Evolutionary conservation across 208 protist genomes (phyloP).

Genomic region (Dictyostelium gargantuum): DNA sequence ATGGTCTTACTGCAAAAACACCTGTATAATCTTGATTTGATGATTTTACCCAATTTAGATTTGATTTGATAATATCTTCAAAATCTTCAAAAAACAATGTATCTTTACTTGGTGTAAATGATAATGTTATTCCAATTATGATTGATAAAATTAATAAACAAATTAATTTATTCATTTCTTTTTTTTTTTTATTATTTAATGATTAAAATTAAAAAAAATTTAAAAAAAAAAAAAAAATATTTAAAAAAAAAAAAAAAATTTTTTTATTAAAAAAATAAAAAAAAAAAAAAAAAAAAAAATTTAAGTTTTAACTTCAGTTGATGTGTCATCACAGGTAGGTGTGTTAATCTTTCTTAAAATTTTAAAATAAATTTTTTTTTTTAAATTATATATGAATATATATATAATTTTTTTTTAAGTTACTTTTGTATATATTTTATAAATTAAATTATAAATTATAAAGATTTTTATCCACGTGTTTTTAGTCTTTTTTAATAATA

Average conservation of each 20-base stretch:
- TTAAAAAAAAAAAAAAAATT: background rate
- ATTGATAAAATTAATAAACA: slow-evolving; percentile 27
- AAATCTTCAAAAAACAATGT: slow-evolving; percentile 64
- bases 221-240: background rate
- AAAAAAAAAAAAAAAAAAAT: background rate
- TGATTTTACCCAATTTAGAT: background rate
- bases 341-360: too few species aligned
- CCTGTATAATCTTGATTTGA: background rate
- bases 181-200: background rate
- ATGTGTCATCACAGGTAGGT: too few species aligned
- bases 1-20: background rate
- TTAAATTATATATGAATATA: too few species aligned
- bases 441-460: too few species aligned
- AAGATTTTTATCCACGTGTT: too few species aligned
- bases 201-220: background rate
- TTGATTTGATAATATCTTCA: background rate
- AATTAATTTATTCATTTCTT: background rate
- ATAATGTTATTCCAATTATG: background rate
- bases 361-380: background rate
- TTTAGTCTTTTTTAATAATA: too few species aligned
- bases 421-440: too few species aligned
- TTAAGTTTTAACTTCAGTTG: too few species aligned
- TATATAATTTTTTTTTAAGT: too few species aligned
- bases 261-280: background rate
- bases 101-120: slow-evolving; percentile 13